A percentile compares a stretch with the other conserved stretches of the same genome.
Evolutionary conservation across 768 basidiomycete species (phyloP).

Genomic region (Agaricus blazei): DNA sequence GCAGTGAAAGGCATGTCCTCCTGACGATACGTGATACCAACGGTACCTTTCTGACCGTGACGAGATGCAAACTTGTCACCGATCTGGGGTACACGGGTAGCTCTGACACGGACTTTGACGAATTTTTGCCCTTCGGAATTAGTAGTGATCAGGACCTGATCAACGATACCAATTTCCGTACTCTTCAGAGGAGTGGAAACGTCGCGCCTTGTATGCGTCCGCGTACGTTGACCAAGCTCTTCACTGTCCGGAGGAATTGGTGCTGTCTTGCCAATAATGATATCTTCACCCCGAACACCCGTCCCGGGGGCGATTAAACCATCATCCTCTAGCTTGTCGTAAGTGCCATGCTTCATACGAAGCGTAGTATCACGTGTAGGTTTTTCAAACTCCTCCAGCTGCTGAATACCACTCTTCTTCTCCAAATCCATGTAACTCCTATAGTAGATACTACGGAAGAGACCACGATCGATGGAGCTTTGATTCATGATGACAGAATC

Average conservation of each 20-base stretch:
- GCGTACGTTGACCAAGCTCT: conserved; percentile 94
- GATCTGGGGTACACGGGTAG: conserved; percentile 94
- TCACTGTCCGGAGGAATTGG: conserved; percentile 96
- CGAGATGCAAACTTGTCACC: conserved; percentile 99
- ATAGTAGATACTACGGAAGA: conserved; percentile 98
- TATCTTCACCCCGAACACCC: conserved; percentile 93
- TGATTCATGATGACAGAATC: conserved; percentile 99
- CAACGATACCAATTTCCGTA: conserved; percentile 96
- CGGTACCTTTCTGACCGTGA: conserved; percentile 99
- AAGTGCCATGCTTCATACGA: conserved; percentile 96
- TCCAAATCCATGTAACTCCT: conserved; percentile 98
- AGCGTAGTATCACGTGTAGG: conserved; percentile 90
- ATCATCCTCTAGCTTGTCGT: conserved; percentile 96
- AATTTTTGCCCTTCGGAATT: conserved; percentile 96
- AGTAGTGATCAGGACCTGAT: conserved; percentile 95
- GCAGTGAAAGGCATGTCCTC: conserved; percentile 99
- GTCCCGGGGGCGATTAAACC: conserved; percentile 95
- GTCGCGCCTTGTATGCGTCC: conserved; percentile 88
- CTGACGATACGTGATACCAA: conserved; percentile 98
- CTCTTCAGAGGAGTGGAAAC: conserved; percentile 97
- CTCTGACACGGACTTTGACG: conserved; percentile 94
- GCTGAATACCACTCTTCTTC: conserved; percentile 91
- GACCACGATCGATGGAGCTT: conserved; percentile 94
- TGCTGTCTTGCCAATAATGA: conserved; percentile 98
- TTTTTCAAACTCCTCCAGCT: conserved; percentile 95